phyloP scores from a whole-genome alignment of 768 basidiomycete species.

The Tephrocybe sp. region DNA sequence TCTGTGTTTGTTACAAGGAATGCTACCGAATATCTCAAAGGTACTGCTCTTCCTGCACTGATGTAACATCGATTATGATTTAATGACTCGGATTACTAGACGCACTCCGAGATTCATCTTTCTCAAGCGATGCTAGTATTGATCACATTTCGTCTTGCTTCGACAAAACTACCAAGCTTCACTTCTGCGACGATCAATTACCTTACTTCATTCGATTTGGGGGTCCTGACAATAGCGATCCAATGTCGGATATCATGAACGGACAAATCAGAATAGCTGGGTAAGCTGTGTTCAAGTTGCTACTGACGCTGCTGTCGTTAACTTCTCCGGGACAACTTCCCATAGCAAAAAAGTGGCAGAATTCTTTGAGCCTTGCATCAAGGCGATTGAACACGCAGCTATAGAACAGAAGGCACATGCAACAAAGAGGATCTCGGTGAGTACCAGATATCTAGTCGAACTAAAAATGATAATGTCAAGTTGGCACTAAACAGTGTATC shows the following conservation, averaged over 20 bases:
- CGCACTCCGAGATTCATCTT: constrained; percentile 38
- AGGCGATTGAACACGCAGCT: constrained; percentile 15
- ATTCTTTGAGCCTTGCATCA: constrained; percentile 29
- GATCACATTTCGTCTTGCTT: constrained; percentile 39
- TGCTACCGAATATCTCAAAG: constrained; percentile 29
- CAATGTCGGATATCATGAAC: constrained; percentile 34
- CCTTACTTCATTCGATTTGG: constrained; percentile 46
- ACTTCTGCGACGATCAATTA: constrained; percentile 33
- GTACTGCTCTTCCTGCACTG: constrained; percentile 28
- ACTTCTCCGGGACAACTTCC: no score
- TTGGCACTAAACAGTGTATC: constrained; percentile 28
- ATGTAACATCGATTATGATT: no score
- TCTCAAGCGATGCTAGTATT: constrained; percentile 36
- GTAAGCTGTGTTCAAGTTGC: no score
- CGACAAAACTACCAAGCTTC: constrained; percentile 43
- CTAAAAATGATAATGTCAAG: no score
- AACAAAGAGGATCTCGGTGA: constrained; percentile 18
- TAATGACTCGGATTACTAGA: constrained; percentile 25
- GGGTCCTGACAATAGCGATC: constrained; percentile 36
- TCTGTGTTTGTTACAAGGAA: constrained; percentile 41
- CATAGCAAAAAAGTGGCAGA: constrained; percentile 22
- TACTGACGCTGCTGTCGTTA: no score
- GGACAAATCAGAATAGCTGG: constrained; percentile 45
- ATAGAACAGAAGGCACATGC: neutral
- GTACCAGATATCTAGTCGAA: no score